Conservation (phyloP, 805 yeast genomes). For the Ogataea trehaloabstinens region DNA sequence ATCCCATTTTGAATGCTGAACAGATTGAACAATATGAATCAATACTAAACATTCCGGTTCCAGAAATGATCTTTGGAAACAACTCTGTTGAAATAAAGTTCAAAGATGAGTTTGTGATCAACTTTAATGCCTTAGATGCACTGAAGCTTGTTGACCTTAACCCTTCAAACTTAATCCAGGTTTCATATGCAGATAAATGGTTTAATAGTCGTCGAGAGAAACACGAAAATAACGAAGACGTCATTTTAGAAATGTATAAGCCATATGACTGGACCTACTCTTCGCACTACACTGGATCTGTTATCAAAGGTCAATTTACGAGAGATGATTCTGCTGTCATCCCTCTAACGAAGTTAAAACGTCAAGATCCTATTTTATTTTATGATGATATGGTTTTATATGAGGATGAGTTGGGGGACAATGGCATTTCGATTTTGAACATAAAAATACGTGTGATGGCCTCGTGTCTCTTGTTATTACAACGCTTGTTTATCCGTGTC, state of each 20-base stretch:
- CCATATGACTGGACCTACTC: slow-evolving; percentile 98
- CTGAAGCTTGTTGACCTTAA: slow-evolving; percentile 53
- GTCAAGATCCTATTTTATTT: slow-evolving; percentile 77
- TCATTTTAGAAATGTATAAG: slow-evolving; percentile 58
- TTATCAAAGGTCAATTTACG: slow-evolving; percentile 20
- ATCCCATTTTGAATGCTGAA: slow-evolving; percentile 70
- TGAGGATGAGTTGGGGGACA: slow-evolving; percentile 96
- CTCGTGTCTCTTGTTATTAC: slow-evolving; percentile 66
- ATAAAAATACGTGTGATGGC: slow-evolving; percentile 89
- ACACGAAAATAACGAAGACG: slow-evolving; percentile 31
- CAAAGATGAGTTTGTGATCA: slow-evolving; percentile 36
- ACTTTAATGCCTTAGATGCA: slow-evolving; percentile 79
- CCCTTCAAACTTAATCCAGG: slow-evolving; percentile 50
- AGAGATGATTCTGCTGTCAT: slow-evolving; percentile 37
- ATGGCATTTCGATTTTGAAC: slow-evolving; percentile 78
- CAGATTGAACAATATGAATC: slow-evolving; percentile 71
- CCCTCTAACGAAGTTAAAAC: slow-evolving; percentile 70
- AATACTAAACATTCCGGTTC: slow-evolving; percentile 73
- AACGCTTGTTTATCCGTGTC: slow-evolving; percentile 80
- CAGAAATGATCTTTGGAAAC: slow-evolving; percentile 97
- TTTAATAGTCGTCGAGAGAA: slow-evolving; percentile 38
- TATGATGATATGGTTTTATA: slow-evolving; percentile 85
- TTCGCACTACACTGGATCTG: slow-evolving; percentile 69
- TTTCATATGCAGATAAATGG: slow-evolving; percentile 90
- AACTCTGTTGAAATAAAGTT: slow-evolving; percentile 51